phyloP scores from a whole-genome alignment of 768 basidiomycete genomes.

The Rhodocollybia butyracea region DNA sequence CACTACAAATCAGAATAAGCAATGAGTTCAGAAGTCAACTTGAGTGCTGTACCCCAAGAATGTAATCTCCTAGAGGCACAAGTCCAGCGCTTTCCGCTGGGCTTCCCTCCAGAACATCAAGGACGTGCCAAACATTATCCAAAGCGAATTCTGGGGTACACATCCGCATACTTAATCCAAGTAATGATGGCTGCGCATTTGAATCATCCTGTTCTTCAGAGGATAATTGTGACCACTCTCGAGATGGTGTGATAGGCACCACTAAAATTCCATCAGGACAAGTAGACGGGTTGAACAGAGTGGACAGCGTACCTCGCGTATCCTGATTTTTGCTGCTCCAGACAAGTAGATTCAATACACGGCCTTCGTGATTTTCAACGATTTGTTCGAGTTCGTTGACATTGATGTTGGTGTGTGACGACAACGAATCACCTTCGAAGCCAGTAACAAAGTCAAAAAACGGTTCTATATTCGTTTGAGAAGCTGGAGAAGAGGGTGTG shows the following conservation, averaged over 20 bases:
- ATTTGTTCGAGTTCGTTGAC: slow-evolving; percentile 72
- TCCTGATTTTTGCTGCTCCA: slow-evolving; percentile 81
- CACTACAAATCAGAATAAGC: too few relatives aligned
- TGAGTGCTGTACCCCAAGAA: too few relatives aligned
- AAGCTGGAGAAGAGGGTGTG: slow-evolving; percentile 85
- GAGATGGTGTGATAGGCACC: slow-evolving; percentile 80
- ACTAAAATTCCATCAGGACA: slow-evolving; percentile 40
- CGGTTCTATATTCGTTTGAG: slow-evolving; percentile 79
- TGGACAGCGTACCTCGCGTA: slow-evolving; percentile 55
- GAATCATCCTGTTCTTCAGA: slow-evolving; percentile 37
- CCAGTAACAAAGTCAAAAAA: slow-evolving; percentile 98
- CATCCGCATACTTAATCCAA: slow-evolving; percentile 91
- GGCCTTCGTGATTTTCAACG: slow-evolving; percentile 79
- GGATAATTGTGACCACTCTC: slow-evolving; percentile 64
- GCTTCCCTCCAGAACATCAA: slow-evolving; percentile 94
- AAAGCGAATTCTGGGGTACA: slow-evolving; percentile 87
- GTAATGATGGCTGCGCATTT: slow-evolving; percentile 73
- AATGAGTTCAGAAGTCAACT: too few relatives aligned
- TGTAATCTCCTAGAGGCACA: slow-evolving; percentile 84
- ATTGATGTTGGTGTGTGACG: slow-evolving; percentile 55
- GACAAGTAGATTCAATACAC: slow-evolving; percentile 64
- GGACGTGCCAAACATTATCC: slow-evolving; percentile 97
- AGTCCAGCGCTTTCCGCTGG: slow-evolving; percentile 96
- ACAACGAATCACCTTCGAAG: slow-evolving; percentile 66
- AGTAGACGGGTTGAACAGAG: not conserved